Conservation (phyloP, 371 early-diverging fungal genomes). For the Dipsacomyces acuminosporus region DNA sequence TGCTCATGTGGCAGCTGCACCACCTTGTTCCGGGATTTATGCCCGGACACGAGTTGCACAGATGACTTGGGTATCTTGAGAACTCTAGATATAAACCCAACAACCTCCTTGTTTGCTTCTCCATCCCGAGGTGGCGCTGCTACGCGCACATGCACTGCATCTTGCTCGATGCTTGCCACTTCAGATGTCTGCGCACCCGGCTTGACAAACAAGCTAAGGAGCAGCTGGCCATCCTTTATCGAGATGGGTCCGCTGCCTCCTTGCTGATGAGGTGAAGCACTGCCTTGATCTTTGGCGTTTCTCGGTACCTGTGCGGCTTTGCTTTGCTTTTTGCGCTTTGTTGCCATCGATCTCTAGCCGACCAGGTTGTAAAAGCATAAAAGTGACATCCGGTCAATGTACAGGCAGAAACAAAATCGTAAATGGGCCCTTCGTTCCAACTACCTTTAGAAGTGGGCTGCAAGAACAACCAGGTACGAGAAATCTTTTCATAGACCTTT, state of each 20-base stretch:
- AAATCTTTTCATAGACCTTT: no score
- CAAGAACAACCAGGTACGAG: no score
- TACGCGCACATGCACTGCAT: constrained; percentile 24
- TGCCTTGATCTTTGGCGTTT: not conserved
- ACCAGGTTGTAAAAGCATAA: no score
- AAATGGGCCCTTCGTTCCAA: no score
- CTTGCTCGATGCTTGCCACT: constrained; percentile 9
- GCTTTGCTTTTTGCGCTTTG: no score
- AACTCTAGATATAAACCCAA: constrained; percentile 17
- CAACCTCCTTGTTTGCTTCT: constrained; percentile 36
- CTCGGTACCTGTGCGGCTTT: no score
- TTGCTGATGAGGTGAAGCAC: no score
- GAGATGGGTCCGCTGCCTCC: no score
- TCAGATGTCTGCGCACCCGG: constrained; percentile 21
- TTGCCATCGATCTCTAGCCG: no score
- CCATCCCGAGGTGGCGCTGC: constrained; percentile 40
- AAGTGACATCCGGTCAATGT: no score
- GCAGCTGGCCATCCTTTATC: constrained; percentile 4
- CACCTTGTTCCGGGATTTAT: constrained; percentile 20
- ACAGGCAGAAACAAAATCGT: no score
- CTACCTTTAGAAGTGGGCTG: no score
- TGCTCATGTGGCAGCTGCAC: constrained; percentile 2
- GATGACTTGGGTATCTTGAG: constrained; percentile 15
- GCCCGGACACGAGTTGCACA: constrained; percentile 19
- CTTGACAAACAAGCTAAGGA: constrained; percentile 15